Evolutionary conservation across 352 stramenopile genomes (phyloP).

Genomic region (Phytopythium cucurbitacearum): DNA sequence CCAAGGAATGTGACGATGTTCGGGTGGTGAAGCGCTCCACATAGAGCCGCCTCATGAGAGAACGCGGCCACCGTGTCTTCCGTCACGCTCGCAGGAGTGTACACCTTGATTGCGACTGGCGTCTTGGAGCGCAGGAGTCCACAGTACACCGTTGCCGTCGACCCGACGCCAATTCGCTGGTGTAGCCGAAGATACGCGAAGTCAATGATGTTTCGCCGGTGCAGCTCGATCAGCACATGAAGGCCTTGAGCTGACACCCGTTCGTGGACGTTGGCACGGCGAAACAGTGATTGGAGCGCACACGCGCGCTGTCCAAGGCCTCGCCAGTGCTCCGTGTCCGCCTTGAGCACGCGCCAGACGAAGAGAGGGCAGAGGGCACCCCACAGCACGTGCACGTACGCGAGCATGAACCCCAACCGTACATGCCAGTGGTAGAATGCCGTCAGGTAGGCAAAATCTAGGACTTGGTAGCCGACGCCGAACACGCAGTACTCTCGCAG

Average conservation of each 20-base stretch:
- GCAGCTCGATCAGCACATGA: conserved; percentile 45
- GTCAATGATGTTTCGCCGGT: conserved; percentile 38
- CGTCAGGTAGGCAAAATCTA: conserved; percentile 32
- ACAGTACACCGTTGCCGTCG: conserved; percentile 45
- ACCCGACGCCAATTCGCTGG: conserved; percentile 30
- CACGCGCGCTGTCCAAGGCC: conserved; percentile 35
- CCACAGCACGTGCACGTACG: conserved; percentile 29
- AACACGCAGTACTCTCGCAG: conserved; percentile 45
- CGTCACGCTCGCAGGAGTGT: conserved; percentile 47
- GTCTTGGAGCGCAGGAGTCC: conserved; percentile 33
- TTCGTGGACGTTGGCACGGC: conserved; percentile 32
- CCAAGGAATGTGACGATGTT: conserved; percentile 61
- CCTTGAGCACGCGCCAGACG: conserved; percentile 38
- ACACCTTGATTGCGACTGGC: conserved; percentile 57
- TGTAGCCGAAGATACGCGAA: conserved; percentile 35
- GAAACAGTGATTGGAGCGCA: conserved; percentile 28
- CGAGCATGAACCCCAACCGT: conserved; percentile 20
- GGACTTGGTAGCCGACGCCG: conserved; percentile 24
- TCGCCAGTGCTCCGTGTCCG: conserved; percentile 67
- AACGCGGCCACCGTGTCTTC: conserved; percentile 48
- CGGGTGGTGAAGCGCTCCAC: conserved; percentile 38
- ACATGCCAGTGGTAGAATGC: conserved; percentile 23
- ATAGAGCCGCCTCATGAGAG: conserved; percentile 48
- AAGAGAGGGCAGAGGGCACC: conserved; percentile 30
- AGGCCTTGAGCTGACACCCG: conserved; percentile 37